Evolutionary conservation across 1,284 basidiomycete species (phyloP).

Genomic region (Pseudozyma flocculosa): DNA sequence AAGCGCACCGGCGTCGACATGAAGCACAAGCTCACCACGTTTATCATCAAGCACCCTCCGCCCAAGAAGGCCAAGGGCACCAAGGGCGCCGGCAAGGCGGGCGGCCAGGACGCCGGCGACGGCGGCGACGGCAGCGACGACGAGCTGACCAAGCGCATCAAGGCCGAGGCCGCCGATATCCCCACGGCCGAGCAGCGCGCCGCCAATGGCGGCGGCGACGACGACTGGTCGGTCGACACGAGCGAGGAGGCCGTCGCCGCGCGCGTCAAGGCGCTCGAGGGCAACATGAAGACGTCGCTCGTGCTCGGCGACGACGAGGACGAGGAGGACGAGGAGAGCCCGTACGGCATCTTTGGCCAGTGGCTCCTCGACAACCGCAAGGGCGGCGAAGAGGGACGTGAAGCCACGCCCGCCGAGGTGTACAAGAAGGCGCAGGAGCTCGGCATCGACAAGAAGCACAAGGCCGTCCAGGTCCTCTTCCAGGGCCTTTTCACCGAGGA

Average conservation of each 20-base stretch:
- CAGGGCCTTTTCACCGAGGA: conserved; percentile 83
- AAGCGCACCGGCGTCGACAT: conserved; percentile 89
- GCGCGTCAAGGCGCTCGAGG: conserved; percentile 76
- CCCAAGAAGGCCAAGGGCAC: conserved; percentile 64
- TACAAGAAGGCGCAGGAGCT: conserved; percentile 88
- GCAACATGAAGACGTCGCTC: conserved; percentile 65
- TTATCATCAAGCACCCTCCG: conserved; percentile 95
- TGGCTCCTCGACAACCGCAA: conserved; percentile 83
- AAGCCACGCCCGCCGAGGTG: conserved; percentile 64
- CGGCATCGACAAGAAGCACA: conserved; percentile 94
- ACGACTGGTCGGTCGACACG: conserved; percentile 87
- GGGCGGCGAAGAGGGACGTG: conserved; percentile 53
- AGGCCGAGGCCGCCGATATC: conserved; percentile 60
- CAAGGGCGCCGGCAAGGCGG: conserved; percentile 55
- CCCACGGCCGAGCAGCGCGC: conserved; percentile 62
- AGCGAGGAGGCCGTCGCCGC: conserved; percentile 87
- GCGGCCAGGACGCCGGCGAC: conserved; percentile 66
- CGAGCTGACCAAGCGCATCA: conserved; percentile 62
- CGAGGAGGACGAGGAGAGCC: conserved; percentile 63
- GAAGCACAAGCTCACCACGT: conserved; percentile 94
- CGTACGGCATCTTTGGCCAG: conserved; percentile 77
- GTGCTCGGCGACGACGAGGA: conserved; percentile 69
- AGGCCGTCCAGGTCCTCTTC: conserved; percentile 78
- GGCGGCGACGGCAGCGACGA: conserved; percentile 59
- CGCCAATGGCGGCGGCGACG: conserved; percentile 61